Percentiles rank a stretch among this genome's conserved stretches.
Evolutionary conservation across 495 filamentous ascomycete genomes (phyloP).

Genomic region (Parachaetomium inaequale): DNA sequence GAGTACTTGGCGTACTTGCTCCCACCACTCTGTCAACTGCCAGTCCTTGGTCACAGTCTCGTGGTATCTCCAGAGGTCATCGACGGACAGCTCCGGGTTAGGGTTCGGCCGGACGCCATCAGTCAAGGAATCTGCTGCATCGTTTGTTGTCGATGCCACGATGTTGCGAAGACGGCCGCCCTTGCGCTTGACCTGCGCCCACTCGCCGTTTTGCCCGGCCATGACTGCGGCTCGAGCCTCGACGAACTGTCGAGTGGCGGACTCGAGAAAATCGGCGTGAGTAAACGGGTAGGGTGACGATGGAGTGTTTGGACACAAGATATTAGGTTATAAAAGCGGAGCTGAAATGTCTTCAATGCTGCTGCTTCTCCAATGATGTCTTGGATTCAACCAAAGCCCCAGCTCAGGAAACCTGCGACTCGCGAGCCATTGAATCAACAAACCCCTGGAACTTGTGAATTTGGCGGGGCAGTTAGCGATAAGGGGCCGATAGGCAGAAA

Average conservation of each 20-base stretch:
- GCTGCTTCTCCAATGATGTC: not conserved
- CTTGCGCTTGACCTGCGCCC: conserved; percentile 32
- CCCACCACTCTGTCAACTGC: conserved; percentile 23
- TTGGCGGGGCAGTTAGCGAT: conserved; percentile 6
- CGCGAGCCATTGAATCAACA: not conserved
- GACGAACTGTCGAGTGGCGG: too few relatives aligned
- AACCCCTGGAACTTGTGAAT: not conserved
- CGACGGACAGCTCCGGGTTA: conserved; percentile 26
- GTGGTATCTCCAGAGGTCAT: conserved; percentile 27
- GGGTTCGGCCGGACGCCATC: conserved; percentile 28
- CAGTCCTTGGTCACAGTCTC: conserved; percentile 18
- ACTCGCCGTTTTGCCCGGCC: conserved; percentile 19
- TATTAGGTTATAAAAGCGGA: too few relatives aligned
- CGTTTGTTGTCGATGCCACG: not conserved
- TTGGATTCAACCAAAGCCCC: too few relatives aligned
- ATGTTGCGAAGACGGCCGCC: conserved; percentile 25
- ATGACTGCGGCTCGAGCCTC: too few relatives aligned
- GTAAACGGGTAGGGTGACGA: too few relatives aligned
- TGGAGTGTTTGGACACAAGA: too few relatives aligned
- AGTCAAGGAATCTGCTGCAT: not conserved
- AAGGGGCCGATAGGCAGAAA: not conserved
- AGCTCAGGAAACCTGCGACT: not conserved
- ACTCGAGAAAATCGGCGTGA: too few relatives aligned
- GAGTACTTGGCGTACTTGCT: conserved; percentile 15
- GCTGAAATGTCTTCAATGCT: too few relatives aligned